Evolutionary conservation across 805 yeast species (phyloP).

Genomic region (Starmerella gropengiesseri): DNA sequence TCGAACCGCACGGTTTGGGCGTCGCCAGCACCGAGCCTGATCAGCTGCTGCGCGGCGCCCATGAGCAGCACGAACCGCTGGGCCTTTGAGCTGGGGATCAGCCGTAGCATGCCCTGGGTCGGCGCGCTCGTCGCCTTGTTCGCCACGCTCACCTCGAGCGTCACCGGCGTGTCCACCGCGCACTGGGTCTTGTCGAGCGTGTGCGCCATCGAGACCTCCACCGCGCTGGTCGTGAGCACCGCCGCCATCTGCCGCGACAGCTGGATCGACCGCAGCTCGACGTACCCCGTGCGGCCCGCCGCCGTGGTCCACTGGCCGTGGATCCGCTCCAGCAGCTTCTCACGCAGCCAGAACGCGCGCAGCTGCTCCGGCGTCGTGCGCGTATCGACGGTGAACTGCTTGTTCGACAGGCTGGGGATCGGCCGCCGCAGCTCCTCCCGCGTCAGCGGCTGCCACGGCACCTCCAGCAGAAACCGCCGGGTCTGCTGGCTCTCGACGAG

Average conservation of each 20-base stretch:
- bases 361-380: conserved; percentile 46
- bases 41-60: conserved; percentile 56
- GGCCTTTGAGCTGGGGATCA: conserved; percentile 39
- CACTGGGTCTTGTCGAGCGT: conserved; percentile 19
- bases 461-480: conserved; percentile 58
- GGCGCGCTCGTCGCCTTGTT: conserved; percentile 36
- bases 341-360: conserved; percentile 73
- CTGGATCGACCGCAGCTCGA: conserved; percentile 58
- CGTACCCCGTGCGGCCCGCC: conserved; percentile 41
- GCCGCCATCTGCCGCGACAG: conserved; percentile 51
- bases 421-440: conserved; percentile 37
- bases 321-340: conserved; percentile 47
- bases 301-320: conserved; percentile 52
- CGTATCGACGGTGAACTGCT: conserved; percentile 52
- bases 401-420: conserved; percentile 61
- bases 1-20: conserved; percentile 39
- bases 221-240: conserved; percentile 31
- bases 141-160: conserved; percentile 38
- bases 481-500: conserved; percentile 34
- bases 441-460: conserved; percentile 42
- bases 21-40: conserved; percentile 39
- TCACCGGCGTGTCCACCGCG: conserved; percentile 40
- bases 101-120: conserved; percentile 49
- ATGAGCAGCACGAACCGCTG: conserved; percentile 57
- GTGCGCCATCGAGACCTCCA: conserved; percentile 8